These are phyloP conservation scores for Cerioporus squamosus DNA, from an alignment of 1,284 basidiomycete species.

Conservation along the genomic window DNA sequence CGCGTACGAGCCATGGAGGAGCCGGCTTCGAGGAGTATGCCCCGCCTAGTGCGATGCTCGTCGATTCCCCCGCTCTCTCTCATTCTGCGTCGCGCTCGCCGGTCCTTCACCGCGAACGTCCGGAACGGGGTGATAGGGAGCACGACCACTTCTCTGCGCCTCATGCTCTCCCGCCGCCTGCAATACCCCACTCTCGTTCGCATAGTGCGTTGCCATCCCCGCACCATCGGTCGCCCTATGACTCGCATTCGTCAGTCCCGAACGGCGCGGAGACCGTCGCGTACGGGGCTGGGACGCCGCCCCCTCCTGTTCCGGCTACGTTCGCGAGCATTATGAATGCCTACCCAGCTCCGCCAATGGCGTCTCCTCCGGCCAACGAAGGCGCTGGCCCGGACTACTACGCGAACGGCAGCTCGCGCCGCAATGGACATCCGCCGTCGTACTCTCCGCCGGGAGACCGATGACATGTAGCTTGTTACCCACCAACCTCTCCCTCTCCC, in stretches of 20 bases:
- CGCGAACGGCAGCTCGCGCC: slow-evolving; percentile 35
- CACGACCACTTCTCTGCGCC: slow-evolving; percentile 26
- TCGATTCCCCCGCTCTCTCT: slow-evolving; percentile 25
- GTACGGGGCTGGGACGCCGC: slow-evolving; percentile 36
- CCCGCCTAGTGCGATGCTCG: slow-evolving; percentile 14
- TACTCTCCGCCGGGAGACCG: slow-evolving; percentile 13
- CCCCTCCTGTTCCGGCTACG: slow-evolving; percentile 43
- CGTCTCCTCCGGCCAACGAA: slow-evolving; percentile 18
- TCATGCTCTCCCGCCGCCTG: slow-evolving; percentile 15
- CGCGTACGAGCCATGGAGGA: slow-evolving; percentile 24
- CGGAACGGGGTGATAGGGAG: slow-evolving; percentile 17
- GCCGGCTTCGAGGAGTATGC: slow-evolving; percentile 27
- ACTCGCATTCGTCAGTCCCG: slow-evolving; percentile 24
- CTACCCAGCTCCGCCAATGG: slow-evolving; percentile 41
- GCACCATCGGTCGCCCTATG: slow-evolving; percentile 30
- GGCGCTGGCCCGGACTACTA: slow-evolving; percentile 27
- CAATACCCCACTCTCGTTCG: slow-evolving; percentile 10
- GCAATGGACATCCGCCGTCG: slow-evolving; percentile 22
- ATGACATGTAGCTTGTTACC: background rate
- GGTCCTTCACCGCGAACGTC: slow-evolving; percentile 29
- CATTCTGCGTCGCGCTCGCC: slow-evolving; percentile 29
- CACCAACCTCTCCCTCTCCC: background rate
- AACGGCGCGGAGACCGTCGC: slow-evolving; percentile 17
- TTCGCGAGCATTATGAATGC: slow-evolving; percentile 74
- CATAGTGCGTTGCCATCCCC: slow-evolving; percentile 24